A percentile compares a stretch with the other conserved stretches of the same genome.
phyloP scores from a whole-genome alignment of 83 land plant species.

The Thuja plicata region DNA sequence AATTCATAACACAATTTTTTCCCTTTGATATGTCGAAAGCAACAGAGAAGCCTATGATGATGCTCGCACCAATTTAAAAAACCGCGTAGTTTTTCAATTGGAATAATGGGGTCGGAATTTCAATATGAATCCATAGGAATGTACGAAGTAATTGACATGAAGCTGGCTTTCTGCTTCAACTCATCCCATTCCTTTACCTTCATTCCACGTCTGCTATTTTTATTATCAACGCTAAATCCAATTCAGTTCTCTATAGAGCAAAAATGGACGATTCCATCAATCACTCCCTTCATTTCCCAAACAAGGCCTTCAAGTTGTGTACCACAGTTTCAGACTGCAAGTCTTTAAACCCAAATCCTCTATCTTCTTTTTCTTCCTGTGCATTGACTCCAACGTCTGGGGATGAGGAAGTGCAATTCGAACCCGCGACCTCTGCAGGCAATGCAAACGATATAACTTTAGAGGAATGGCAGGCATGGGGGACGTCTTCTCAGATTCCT shows the following conservation, averaged over 20 bases:
- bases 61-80: neutral
- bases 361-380: neutral
- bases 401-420: neutral
- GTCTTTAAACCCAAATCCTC: neutral
- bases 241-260: neutral
- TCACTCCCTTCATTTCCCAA: neutral
- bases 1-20: too few species aligned
- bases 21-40: too few species aligned
- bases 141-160: neutral
- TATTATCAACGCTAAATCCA: neutral
- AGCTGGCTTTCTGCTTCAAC: neutral
- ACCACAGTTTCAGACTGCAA: neutral
- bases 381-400: neutral
- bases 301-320: neutral
- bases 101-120: neutral
- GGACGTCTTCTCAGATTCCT: slow-evolving; percentile 46
- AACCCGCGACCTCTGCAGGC: neutral
- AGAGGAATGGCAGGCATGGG: slow-evolving; percentile 68
- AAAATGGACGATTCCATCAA: slow-evolving; percentile 2
- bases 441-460: neutral
- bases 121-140: neutral
- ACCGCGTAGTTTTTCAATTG: neutral
- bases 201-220: neutral
- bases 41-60: too few species aligned
- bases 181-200: neutral